A percentile compares a stretch with the other conserved stretches of the same genome.
These are phyloP conservation scores for Dothideomycetes sp. DNA, from an alignment of 2,329 filamentous ascomycete genomes.

Conservation along the genomic window DNA sequence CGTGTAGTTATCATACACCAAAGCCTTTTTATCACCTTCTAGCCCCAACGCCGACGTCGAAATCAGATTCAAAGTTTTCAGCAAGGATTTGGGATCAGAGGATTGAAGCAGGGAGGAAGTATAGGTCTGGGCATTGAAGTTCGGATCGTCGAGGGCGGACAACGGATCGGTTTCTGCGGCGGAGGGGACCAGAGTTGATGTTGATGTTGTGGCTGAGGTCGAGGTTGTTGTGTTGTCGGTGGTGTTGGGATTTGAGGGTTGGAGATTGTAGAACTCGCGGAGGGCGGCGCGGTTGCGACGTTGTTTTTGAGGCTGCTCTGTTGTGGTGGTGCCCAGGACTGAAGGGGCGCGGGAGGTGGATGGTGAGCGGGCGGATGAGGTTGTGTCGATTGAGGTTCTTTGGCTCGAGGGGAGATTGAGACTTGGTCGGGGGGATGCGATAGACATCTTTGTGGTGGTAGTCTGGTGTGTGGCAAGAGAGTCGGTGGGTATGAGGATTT, in stretches of 20 bases:
- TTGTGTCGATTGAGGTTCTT: constrained; percentile 60
- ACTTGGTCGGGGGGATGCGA: constrained; percentile 51
- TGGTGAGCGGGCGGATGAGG: constrained; percentile 40
- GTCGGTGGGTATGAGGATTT: no score
- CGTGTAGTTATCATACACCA: constrained; percentile 98
- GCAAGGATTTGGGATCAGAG: not conserved
- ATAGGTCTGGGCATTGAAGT: constrained; percentile 65
- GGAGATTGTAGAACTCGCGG: constrained; percentile 90
- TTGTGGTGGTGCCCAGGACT: constrained; percentile 11
- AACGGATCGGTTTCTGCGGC: constrained; percentile 6
- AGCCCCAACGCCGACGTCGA: constrained; percentile 43
- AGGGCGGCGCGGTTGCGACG: constrained; percentile 74
- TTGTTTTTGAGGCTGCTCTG: constrained; percentile 34
- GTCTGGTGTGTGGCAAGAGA: no score
- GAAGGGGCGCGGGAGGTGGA: constrained; percentile 28
- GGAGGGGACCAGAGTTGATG: not conserved
- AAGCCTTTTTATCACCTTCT: constrained; percentile 90
- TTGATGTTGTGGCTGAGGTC: not conserved
- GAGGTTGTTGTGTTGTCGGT: constrained; percentile 15
- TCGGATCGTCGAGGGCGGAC: constrained; percentile 17
- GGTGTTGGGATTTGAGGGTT: constrained; percentile 35
- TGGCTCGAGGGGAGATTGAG: constrained; percentile 55
- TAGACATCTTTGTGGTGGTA: constrained; percentile 20
- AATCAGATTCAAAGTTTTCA: not conserved
- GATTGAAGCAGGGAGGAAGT: constrained; percentile 47